Percentiles rank a stretch among this genome's conserved stretches.
These are phyloP conservation scores for Claviceps digitariae DNA, from an alignment of 2,329 filamentous ascomycete genomes.

Conservation along the genomic window DNA sequence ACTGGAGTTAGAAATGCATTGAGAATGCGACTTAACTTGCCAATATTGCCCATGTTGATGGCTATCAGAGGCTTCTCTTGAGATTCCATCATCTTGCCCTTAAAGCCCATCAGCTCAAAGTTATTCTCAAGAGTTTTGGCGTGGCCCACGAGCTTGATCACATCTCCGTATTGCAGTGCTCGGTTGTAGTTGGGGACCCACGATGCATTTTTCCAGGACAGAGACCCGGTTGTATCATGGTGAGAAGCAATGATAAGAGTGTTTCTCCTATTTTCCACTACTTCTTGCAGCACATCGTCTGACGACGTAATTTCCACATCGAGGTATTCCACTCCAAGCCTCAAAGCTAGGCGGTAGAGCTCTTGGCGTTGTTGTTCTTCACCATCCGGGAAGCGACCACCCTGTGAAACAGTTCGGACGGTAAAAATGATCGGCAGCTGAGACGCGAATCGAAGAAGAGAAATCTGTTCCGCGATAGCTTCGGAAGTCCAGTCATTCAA, in stretches of 20 bases:
- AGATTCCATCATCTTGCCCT: slow-evolving; percentile 55
- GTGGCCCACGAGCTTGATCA: slow-evolving; percentile 86
- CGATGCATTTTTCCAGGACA: slow-evolving; percentile 86
- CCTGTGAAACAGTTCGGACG: slow-evolving; percentile 71
- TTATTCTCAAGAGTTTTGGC: slow-evolving; percentile 73
- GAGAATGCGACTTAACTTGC: slow-evolving; percentile 79
- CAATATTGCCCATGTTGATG: slow-evolving; percentile 84
- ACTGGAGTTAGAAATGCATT: slow-evolving; percentile 94
- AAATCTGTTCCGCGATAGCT: slow-evolving; percentile 70
- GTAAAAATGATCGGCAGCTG: slow-evolving; percentile 84
- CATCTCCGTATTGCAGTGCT: slow-evolving; percentile 76
- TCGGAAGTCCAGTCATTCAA: slow-evolving; percentile 63
- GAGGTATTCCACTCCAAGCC: slow-evolving; percentile 80
- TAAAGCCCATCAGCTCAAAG: slow-evolving; percentile 71
- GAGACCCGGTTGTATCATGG: slow-evolving; percentile 65
- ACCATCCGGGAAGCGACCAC: slow-evolving; percentile 73
- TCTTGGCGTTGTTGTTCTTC: slow-evolving; percentile 55
- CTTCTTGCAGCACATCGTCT: slow-evolving; percentile 54
- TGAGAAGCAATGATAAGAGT: slow-evolving; percentile 90
- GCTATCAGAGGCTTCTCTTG: slow-evolving; percentile 79
- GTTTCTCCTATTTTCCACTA: slow-evolving; percentile 52
- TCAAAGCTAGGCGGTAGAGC: slow-evolving; percentile 66
- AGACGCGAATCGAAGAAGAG: slow-evolving; percentile 58
- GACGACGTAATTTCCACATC: slow-evolving; percentile 86
- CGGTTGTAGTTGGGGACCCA: slow-evolving; percentile 87